A percentile compares a stretch with the other conserved stretches of the same genome.
These are phyloP conservation scores for Aspergillus viridinutans DNA, from an alignment of 2,329 filamentous ascomycete genomes.

Conservation along the genomic window DNA sequence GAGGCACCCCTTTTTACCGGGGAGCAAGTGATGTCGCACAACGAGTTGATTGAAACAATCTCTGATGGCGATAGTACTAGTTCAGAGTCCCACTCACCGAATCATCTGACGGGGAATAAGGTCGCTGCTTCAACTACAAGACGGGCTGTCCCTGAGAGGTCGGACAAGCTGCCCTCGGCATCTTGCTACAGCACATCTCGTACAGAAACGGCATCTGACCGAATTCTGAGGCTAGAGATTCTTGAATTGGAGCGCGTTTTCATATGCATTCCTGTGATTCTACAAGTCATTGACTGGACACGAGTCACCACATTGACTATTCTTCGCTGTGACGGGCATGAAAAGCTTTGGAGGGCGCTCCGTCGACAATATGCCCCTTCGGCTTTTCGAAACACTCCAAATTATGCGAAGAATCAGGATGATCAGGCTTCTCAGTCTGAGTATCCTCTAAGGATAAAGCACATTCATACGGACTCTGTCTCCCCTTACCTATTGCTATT, in stretches of 20 bases:
- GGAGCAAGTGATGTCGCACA: not conserved
- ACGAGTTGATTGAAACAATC: not conserved
- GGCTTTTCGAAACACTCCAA: conserved; percentile 1
- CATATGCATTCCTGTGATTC: conserved; percentile 67
- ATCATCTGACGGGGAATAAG: not conserved
- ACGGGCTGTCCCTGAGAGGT: too few species aligned
- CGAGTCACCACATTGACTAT: conserved; percentile 67
- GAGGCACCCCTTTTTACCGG: not conserved
- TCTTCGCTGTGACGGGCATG: conserved; percentile 67
- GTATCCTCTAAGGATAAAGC: conserved; percentile 64
- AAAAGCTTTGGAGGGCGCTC: conserved; percentile 70
- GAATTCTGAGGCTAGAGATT: conserved; percentile 59
- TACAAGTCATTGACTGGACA: conserved; percentile 70
- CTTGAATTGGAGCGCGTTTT: conserved; percentile 72
- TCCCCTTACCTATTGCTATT: conserved; percentile 67
- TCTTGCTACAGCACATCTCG: conserved; percentile 4
- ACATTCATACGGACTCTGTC: conserved; percentile 70
- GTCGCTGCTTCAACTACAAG: not conserved
- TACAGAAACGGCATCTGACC: conserved; percentile 17
- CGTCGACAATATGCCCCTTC: conserved; percentile 57
- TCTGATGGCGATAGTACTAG: not conserved
- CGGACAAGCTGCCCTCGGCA: not conserved
- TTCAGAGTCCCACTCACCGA: not conserved
- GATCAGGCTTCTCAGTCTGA: conserved; percentile 30
- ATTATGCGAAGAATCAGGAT: conserved; percentile 7